phyloP scores from a whole-genome alignment of 2,329 filamentous ascomycete species.

The Zymoseptoria pseudotritici region DNA sequence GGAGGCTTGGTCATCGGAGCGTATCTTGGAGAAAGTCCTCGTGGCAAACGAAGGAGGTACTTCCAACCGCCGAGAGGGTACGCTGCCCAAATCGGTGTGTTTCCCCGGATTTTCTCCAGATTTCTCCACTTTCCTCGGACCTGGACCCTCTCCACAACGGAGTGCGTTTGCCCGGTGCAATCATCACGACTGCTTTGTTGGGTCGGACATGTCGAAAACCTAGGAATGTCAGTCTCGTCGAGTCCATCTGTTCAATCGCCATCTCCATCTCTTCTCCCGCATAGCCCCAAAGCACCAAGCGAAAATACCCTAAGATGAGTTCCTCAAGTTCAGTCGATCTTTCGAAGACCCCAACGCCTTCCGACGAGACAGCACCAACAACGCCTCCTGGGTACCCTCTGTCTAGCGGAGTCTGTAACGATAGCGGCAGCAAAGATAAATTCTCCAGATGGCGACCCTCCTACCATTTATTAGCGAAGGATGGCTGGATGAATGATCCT shows the following conservation, averaged over 20 bases:
- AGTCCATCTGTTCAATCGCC: neutral
- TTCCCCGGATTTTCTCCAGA: too few species aligned
- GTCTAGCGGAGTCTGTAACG: neutral
- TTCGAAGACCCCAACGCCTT: conserved; percentile 4
- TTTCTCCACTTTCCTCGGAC: too few species aligned
- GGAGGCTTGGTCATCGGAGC: conserved; percentile 23
- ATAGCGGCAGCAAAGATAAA: conserved; percentile 2
- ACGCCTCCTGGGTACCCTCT: neutral
- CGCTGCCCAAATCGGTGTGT: too few species aligned
- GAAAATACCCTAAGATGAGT: conserved; percentile 5
- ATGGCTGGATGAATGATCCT: conserved; percentile 40
- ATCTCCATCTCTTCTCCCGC: neutral
- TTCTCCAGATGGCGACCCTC: conserved; percentile 20
- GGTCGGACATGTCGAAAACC: neutral
- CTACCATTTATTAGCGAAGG: conserved; percentile 33
- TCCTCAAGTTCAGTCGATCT: conserved; percentile 6
- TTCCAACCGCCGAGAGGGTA: conserved; percentile 30
- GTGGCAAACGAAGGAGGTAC: conserved; percentile 32
- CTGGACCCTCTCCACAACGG: conserved; percentile 32
- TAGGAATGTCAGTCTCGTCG: conserved; percentile 2
- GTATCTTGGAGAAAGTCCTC: conserved; percentile 23
- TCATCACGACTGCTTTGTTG: neutral
- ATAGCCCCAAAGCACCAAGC: neutral
- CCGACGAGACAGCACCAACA: conserved; percentile 2
- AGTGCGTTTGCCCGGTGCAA: too few species aligned